phyloP scores from a whole-genome alignment of 768 basidiomycete genomes.

The Suillus bovinus region DNA sequence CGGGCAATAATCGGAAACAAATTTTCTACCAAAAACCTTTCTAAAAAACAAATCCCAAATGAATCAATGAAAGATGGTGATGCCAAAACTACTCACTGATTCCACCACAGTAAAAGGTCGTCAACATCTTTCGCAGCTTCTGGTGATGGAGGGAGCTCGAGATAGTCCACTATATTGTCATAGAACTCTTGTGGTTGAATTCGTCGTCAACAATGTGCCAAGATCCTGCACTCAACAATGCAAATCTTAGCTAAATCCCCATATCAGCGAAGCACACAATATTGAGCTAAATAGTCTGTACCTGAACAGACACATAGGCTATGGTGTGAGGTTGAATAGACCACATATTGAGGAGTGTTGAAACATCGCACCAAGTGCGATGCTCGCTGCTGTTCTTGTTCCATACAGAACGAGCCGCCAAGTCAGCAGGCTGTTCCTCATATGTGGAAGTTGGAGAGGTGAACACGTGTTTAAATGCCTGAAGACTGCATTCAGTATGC shows the following conservation, averaged over 20 bases:
- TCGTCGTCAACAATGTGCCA: not conserved
- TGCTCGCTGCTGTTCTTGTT: not conserved
- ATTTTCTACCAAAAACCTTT: not conserved
- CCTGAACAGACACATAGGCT: not conserved
- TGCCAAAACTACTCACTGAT: constrained; percentile 5
- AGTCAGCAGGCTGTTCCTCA: not conserved
- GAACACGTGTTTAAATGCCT: not conserved
- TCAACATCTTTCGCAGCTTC: not conserved
- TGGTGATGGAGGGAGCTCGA: not conserved
- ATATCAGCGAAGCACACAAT: not conserved
- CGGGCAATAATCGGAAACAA: not conserved
- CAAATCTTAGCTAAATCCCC: not conserved
- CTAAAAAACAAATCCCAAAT: not conserved
- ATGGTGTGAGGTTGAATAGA: not conserved
- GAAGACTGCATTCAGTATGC: not conserved
- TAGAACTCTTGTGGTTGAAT: not conserved
- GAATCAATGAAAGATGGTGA: not conserved
- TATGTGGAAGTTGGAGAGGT: not conserved
- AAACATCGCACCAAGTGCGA: not conserved
- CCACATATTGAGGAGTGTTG: not conserved
- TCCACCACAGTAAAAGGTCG: not conserved
- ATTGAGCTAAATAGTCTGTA: not conserved
- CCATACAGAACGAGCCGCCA: not conserved
- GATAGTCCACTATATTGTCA: not conserved
- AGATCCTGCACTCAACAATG: not conserved